These are phyloP conservation scores for Ustilago shanxiensis DNA, from an alignment of 1,284 basidiomycete species.

Conservation along the genomic window DNA sequence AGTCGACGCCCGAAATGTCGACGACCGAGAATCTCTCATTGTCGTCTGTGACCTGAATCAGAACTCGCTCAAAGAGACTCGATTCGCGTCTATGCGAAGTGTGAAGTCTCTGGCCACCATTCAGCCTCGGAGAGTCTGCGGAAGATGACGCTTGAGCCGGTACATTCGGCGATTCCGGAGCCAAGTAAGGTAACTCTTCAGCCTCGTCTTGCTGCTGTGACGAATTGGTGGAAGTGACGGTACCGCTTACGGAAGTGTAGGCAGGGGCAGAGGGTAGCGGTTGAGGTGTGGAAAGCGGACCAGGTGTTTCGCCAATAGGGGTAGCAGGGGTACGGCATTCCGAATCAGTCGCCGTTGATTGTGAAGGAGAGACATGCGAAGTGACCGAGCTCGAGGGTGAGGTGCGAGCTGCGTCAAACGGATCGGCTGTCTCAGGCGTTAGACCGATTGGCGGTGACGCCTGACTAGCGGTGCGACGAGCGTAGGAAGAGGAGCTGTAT, in stretches of 20 bases:
- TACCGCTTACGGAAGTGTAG: constrained; percentile 14
- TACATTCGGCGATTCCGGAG: constrained; percentile 19
- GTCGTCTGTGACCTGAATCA: constrained; percentile 69
- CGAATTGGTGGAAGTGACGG: not conserved
- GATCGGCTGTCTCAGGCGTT: constrained; percentile 18
- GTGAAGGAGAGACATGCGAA: constrained; percentile 36
- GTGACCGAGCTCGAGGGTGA: constrained; percentile 31
- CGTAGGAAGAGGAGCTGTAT: constrained; percentile 25
- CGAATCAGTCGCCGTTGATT: constrained; percentile 37
- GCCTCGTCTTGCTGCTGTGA: constrained; percentile 27
- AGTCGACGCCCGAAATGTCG: constrained; percentile 64
- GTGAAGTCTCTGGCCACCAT: constrained; percentile 17
- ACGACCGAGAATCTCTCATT: constrained; percentile 69
- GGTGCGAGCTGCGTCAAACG: constrained; percentile 19
- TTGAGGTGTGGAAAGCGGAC: constrained; percentile 23
- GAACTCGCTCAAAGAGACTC: constrained; percentile 51
- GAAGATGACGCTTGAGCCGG: not conserved
- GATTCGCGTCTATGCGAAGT: constrained; percentile 27
- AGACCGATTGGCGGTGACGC: constrained; percentile 32
- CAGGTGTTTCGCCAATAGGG: constrained; percentile 23
- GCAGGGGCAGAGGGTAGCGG: constrained; percentile 37
- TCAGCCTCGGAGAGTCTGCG: constrained; percentile 18
- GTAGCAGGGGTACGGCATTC: constrained; percentile 40
- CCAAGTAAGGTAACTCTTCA: constrained; percentile 45
- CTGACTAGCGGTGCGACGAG: constrained; percentile 30